These are phyloP conservation scores for Didymella keratinophila DNA, from an alignment of 2,329 filamentous ascomycete genomes.

Conservation along the genomic window DNA sequence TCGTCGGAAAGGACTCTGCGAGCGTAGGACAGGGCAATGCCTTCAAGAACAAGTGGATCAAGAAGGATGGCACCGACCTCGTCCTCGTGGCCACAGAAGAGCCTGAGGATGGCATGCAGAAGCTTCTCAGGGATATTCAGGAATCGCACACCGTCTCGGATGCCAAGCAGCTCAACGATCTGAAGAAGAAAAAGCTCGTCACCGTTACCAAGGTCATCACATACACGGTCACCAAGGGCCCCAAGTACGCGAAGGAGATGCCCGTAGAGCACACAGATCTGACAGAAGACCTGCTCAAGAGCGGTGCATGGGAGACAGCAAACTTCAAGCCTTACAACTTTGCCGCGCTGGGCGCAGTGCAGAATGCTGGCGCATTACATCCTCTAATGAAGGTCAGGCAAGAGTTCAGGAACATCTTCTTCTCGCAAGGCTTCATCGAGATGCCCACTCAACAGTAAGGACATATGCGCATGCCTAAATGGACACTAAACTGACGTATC, in stretches of 20 bases:
- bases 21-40: constrained; percentile 95
- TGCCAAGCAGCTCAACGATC: constrained; percentile 76
- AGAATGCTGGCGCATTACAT: constrained; percentile 58
- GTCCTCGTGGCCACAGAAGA: constrained; percentile 66
- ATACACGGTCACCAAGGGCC: constrained; percentile 84
- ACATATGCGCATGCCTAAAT: not conserved
- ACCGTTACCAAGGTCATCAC: constrained; percentile 82
- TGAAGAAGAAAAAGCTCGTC: constrained; percentile 92
- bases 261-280: constrained; percentile 94
- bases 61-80: constrained; percentile 66
- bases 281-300: constrained; percentile 89
- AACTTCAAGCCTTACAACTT: constrained; percentile 87
- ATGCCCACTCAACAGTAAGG: constrained; percentile 85
- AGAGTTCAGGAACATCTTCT: constrained; percentile 98
- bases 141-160: constrained; percentile 74
- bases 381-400: constrained; percentile 89
- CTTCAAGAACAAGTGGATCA: constrained; percentile 78
- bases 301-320: constrained; percentile 89
- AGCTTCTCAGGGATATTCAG: constrained; percentile 77
- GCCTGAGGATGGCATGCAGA: constrained; percentile 80
- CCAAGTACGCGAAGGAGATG: constrained; percentile 88
- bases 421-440: constrained; percentile 98
- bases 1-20: constrained; percentile 76
- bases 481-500: constrained; percentile 17
- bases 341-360: constrained; percentile 73